Evolutionary conservation across 2,329 filamentous ascomycete genomes (phyloP).

Genomic region (Emericellopsis cladophorae): DNA sequence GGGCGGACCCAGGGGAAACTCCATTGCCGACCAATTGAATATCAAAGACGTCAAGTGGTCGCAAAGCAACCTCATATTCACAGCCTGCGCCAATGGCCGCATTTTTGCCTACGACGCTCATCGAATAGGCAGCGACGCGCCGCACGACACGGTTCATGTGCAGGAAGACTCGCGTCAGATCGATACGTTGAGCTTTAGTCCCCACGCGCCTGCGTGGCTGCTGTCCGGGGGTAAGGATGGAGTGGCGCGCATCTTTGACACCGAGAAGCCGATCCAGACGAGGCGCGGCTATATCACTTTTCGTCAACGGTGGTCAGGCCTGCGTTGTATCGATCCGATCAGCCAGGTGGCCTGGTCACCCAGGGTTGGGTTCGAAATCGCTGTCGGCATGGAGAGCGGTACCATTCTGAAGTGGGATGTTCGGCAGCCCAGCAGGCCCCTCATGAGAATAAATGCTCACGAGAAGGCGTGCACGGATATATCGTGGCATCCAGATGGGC

Average conservation of each 20-base stretch:
- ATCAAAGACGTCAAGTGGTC: constrained; percentile 52
- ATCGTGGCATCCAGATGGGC: constrained; percentile 56
- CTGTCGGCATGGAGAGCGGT: constrained; percentile 51
- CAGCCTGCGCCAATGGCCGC: constrained; percentile 50
- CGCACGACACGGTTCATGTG: constrained; percentile 42
- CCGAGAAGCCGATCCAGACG: constrained; percentile 32
- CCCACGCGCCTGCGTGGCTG: constrained; percentile 42
- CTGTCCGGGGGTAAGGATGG: constrained; percentile 54
- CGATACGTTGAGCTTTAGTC: constrained; percentile 51
- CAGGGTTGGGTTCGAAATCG: constrained; percentile 46
- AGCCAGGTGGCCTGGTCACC: constrained; percentile 55
- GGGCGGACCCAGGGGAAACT: constrained; percentile 25
- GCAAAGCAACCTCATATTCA: constrained; percentile 42
- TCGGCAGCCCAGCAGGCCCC: constrained; percentile 36
- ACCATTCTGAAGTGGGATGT: constrained; percentile 53
- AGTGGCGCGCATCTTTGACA: constrained; percentile 48
- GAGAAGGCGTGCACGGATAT: constrained; percentile 47
- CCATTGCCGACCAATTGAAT: constrained; percentile 42
- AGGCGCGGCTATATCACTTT: constrained; percentile 37
- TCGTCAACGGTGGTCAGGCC: constrained; percentile 27
- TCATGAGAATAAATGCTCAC: constrained; percentile 48
- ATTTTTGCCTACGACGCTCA: constrained; percentile 52
- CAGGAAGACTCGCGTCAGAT: constrained; percentile 51
- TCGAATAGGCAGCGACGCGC: constrained; percentile 29
- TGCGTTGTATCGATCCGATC: constrained; percentile 29